These are phyloP conservation scores for Cercospora sp. DNA, from an alignment of 2,329 filamentous ascomycete genomes.

Conservation along the genomic window DNA sequence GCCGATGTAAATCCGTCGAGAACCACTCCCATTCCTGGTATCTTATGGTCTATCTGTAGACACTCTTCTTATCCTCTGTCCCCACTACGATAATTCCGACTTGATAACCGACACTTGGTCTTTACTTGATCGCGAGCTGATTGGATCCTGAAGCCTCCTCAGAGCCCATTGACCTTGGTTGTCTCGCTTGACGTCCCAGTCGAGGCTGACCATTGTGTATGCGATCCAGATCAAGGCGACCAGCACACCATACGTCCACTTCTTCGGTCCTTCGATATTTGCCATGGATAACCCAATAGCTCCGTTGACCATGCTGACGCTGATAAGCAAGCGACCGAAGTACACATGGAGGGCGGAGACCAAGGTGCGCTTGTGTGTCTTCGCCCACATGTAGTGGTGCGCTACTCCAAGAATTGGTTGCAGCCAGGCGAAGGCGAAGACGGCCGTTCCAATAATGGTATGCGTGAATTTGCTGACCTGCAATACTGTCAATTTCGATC, in stretches of 20 bases:
- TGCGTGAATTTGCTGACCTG: constrained; percentile 32
- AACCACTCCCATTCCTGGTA: not conserved
- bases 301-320: constrained; percentile 58
- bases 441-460: constrained; percentile 11
- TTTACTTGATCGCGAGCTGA: not conserved
- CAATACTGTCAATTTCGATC: not conserved
- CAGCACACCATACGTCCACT: constrained; percentile 52
- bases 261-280: constrained; percentile 33
- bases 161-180: constrained; percentile 11
- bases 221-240: constrained; percentile 39
- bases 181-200: constrained; percentile 12
- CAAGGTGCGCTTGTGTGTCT: constrained; percentile 46
- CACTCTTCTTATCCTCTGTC: not conserved
- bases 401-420: constrained; percentile 54
- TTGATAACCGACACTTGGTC: not conserved
- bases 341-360: constrained; percentile 45
- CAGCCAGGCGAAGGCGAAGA: constrained; percentile 12
- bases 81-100: not conserved
- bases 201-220: not conserved
- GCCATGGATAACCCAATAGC: constrained; percentile 55
- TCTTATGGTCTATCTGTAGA: not conserved
- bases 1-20: not conserved
- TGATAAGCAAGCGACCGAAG: constrained; percentile 43
- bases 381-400: constrained; percentile 55
- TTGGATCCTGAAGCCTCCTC: not conserved